A percentile compares a stretch with the other conserved stretches of the same genome.
Evolutionary conservation across 495 filamentous ascomycete species (phyloP).

Genomic region (Articulospora tetracladia): DNA sequence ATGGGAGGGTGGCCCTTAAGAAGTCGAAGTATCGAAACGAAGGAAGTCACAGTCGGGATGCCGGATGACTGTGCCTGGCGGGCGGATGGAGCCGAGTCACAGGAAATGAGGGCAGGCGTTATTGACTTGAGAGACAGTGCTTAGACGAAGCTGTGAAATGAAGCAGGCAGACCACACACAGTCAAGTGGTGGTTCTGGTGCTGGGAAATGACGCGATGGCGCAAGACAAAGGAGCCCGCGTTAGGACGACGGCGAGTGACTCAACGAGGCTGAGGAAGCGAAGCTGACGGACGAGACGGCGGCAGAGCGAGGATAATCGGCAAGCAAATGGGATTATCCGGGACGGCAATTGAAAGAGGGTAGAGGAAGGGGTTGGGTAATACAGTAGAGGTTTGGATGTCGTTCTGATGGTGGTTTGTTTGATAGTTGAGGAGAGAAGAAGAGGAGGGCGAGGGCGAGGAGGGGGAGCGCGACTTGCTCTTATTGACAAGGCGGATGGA

Average conservation of each 20-base stretch:
- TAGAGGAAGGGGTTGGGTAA: background rate
- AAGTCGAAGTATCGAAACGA: conserved; percentile 11
- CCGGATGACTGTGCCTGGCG: conserved; percentile 16
- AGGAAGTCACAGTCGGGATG: conserved; percentile 4
- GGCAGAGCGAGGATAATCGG: conserved; percentile 4
- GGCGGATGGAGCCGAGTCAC: conserved; percentile 5
- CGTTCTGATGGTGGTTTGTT: conserved; percentile 4
- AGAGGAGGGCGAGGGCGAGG: background rate
- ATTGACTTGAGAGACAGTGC: background rate
- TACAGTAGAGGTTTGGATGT: background rate
- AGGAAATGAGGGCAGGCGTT: background rate
- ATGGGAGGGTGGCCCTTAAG: conserved; percentile 7
- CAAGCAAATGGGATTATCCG: conserved; percentile 18
- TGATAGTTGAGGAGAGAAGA: background rate
- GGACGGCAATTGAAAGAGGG: background rate
- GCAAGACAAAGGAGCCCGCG: conserved; percentile 12
- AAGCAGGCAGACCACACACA: conserved; percentile 16
- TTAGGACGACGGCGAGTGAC: conserved; percentile 14
- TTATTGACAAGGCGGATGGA: conserved; percentile 6
- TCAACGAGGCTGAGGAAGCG: conserved; percentile 13
- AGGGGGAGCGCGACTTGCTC: background rate
- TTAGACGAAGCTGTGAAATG: background rate
- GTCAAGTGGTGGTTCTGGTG: conserved; percentile 17
- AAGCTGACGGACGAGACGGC: conserved; percentile 2
- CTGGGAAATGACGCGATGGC: conserved; percentile 5